These are phyloP conservation scores for Exophiala dermatitidis DNA, from an alignment of 2,329 filamentous ascomycete genomes.

Conservation along the genomic window DNA sequence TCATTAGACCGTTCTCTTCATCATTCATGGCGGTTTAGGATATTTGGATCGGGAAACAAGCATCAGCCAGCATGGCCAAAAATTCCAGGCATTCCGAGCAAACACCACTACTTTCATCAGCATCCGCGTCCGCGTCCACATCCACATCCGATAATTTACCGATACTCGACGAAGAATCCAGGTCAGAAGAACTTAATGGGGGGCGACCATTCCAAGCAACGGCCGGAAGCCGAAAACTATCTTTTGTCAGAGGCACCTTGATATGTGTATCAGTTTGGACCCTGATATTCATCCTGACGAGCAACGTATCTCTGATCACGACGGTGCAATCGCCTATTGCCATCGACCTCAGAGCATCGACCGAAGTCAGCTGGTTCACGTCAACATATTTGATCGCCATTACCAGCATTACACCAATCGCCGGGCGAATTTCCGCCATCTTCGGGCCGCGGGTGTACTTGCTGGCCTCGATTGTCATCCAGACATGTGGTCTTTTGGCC, in stretches of 20 bases:
- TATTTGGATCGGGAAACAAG: background rate
- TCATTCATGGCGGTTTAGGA: background rate
- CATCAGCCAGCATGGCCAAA: background rate
- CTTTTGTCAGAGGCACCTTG: constrained; percentile 11
- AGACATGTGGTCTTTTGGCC: constrained; percentile 58
- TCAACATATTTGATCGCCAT: constrained; percentile 63
- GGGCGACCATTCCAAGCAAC: background rate
- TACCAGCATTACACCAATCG: constrained; percentile 58
- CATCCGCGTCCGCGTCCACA: background rate
- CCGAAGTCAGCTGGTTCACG: constrained; percentile 71
- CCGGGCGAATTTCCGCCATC: constrained; percentile 64
- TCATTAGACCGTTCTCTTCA: background rate
- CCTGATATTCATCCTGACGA: constrained; percentile 26
- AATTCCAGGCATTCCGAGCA: constrained; percentile 6
- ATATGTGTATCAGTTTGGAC: constrained; percentile 24
- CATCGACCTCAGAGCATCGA: constrained; percentile 65
- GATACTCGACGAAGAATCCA: background rate
- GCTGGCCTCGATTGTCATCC: constrained; percentile 51
- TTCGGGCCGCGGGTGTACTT: constrained; percentile 61
- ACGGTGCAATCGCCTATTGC: constrained; percentile 74
- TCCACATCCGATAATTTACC: background rate
- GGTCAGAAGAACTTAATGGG: background rate
- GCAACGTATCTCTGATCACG: constrained; percentile 72
- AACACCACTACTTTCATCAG: constrained; percentile 10
- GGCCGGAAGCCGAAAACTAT: constrained; percentile 4